Conservation (phyloP, 2,329 filamentous ascomycete species). For the Pseudohalonectria lignicola region DNA sequence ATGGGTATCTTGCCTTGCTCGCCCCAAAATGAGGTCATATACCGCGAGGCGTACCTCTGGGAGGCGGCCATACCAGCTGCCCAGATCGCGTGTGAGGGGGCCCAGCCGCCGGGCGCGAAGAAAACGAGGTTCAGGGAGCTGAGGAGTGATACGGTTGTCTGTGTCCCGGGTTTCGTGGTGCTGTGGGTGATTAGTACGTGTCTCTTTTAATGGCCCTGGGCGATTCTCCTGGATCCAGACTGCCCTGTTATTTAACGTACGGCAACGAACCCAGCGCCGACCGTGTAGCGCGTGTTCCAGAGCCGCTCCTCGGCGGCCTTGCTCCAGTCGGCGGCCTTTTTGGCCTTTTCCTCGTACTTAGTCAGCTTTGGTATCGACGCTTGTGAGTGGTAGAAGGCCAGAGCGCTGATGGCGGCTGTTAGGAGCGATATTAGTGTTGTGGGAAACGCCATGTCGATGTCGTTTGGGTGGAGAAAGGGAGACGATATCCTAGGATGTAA, state of each 20-base stretch:
- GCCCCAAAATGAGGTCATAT: conserved; percentile 17
- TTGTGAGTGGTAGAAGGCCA: conserved; percentile 11
- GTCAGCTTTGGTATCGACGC: conserved; percentile 15
- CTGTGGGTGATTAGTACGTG: not conserved
- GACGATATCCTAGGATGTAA: not conserved
- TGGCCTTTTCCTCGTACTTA: conserved; percentile 15
- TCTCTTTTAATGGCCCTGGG: not conserved
- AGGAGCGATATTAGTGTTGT: not conserved
- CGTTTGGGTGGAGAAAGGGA: not conserved
- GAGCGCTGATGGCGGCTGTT: conserved; percentile 10
- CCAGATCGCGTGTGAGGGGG: conserved; percentile 5
- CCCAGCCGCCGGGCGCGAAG: conserved; percentile 5
- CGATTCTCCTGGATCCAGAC: not conserved
- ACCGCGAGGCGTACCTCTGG: conserved; percentile 8
- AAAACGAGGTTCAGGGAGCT: conserved; percentile 8
- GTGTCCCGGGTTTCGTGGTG: no score
- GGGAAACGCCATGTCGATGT: conserved; percentile 1
- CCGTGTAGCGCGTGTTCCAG: conserved; percentile 16
- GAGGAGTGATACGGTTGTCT: conserved; percentile 11
- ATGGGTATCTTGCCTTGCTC: conserved; percentile 16
- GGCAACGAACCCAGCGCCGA: conserved; percentile 14
- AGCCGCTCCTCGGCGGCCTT: conserved; percentile 13
- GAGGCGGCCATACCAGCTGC: conserved; percentile 9
- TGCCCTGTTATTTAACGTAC: conserved; percentile 6
- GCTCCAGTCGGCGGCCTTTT: conserved; percentile 19